phyloP scores from a whole-genome alignment of 2,329 filamentous ascomycete genomes.

The Dactylellina drechsleri region DNA sequence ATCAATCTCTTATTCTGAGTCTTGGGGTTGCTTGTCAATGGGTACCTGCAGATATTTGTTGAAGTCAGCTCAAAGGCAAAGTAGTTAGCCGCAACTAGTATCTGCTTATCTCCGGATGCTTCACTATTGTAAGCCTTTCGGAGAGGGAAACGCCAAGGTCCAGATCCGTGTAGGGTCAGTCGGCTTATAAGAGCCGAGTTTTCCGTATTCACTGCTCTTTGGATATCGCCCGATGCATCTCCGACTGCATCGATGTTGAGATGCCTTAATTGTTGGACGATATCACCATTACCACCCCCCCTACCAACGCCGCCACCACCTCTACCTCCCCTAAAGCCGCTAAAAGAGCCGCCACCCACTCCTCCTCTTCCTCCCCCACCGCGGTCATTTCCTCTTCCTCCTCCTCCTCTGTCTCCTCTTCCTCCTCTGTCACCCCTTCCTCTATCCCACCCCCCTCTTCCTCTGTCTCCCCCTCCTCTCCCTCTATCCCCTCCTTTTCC shows the following conservation, averaged over 20 bases:
- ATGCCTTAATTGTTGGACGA: not conserved
- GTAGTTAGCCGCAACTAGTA: constrained; percentile 64
- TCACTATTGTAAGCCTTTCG: constrained; percentile 61
- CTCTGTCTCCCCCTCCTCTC: constrained; percentile 47
- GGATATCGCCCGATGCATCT: not conserved
- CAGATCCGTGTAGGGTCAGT: not conserved
- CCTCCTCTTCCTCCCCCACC: not conserved
- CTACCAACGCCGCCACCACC: constrained; percentile 55
- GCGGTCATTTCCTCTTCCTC: not conserved
- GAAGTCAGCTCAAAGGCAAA: constrained; percentile 60
- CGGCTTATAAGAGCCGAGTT: constrained; percentile 10
- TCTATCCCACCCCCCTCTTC: constrained; percentile 55
- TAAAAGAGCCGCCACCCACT: not conserved
- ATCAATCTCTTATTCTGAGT: constrained; percentile 30
- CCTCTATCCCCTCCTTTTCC: constrained; percentile 56
- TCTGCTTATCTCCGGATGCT: constrained; percentile 58
- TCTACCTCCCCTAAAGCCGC: constrained; percentile 56
- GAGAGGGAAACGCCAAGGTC: constrained; percentile 59
- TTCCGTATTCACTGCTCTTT: not conserved
- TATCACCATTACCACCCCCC: constrained; percentile 9
- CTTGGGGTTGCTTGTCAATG: not conserved
- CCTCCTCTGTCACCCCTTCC: constrained; percentile 56
- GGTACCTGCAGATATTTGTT: constrained; percentile 68
- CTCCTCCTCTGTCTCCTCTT: constrained; percentile 44
- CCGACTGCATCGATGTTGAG: not conserved